Evolutionary conservation across 1,284 basidiomycete species (phyloP).

Genomic region (Ganoderma sp.): DNA sequence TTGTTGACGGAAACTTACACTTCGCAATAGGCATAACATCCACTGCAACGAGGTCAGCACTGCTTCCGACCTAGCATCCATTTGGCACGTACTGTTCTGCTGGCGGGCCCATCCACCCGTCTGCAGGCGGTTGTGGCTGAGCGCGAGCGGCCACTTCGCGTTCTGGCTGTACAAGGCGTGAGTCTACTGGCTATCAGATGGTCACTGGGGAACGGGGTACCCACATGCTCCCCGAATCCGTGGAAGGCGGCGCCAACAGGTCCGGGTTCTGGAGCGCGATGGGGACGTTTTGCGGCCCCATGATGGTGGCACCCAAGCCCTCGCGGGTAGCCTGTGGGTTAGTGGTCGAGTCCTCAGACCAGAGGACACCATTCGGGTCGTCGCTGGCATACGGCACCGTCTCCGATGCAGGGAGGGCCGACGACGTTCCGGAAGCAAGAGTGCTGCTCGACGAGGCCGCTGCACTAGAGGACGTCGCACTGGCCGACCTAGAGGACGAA

Average conservation of each 20-base stretch:
- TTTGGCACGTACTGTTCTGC: slow-evolving; percentile 56
- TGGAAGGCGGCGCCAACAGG: slow-evolving; percentile 65
- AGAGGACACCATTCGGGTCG: slow-evolving; percentile 57
- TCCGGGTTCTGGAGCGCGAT: slow-evolving; percentile 67
- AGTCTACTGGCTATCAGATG: slow-evolving; percentile 4
- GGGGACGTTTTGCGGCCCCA: slow-evolving; percentile 61
- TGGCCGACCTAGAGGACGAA: slow-evolving; percentile 12
- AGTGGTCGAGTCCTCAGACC: slow-evolving; percentile 37
- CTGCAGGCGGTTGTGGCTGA: slow-evolving; percentile 72
- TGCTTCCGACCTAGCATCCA: not conserved
- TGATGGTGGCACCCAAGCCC: slow-evolving; percentile 53
- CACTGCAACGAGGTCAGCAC: slow-evolving; percentile 43
- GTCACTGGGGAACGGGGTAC: slow-evolving; percentile 33
- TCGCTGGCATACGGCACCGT: slow-evolving; percentile 56
- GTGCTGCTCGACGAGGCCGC: slow-evolving; percentile 6
- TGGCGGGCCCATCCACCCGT: slow-evolving; percentile 77
- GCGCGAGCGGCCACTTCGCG: slow-evolving; percentile 73
- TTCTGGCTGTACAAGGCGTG: slow-evolving; percentile 47
- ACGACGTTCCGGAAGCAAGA: slow-evolving; percentile 14
- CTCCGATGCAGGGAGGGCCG: slow-evolving; percentile 22
- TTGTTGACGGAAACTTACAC: slow-evolving; percentile 42
- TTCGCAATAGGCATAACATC: slow-evolving; percentile 66
- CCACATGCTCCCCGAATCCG: slow-evolving; percentile 67
- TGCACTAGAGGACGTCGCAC: slow-evolving; percentile 13
- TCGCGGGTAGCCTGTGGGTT: slow-evolving; percentile 46